Evolutionary conservation across 495 filamentous ascomycete species (phyloP).

Genomic region (Penicillium coffeae): DNA sequence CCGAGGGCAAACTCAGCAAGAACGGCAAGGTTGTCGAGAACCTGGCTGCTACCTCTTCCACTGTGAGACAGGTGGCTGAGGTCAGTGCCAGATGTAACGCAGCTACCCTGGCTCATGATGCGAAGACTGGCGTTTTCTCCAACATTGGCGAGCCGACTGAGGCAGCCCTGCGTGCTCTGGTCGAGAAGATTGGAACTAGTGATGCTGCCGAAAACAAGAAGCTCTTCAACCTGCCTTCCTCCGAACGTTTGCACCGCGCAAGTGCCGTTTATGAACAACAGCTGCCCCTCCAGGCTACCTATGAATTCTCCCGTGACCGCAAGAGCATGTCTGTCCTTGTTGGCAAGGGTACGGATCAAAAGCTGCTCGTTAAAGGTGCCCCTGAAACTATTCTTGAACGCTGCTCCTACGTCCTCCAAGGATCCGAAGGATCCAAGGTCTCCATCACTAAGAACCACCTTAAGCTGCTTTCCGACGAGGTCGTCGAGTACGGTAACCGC

Average conservation of each 20-base stretch:
- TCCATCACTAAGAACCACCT: conserved; percentile 61
- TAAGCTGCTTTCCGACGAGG: conserved; percentile 66
- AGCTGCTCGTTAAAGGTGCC: conserved; percentile 93
- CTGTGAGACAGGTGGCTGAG: conserved; percentile 75
- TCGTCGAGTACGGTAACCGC: conserved; percentile 84
- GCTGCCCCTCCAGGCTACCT: conserved; percentile 73
- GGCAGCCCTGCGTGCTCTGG: conserved; percentile 84
- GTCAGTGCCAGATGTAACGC: conserved; percentile 91
- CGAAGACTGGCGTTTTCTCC: conserved; percentile 65
- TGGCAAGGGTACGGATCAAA: conserved; percentile 60
- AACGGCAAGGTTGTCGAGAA: conserved; percentile 66
- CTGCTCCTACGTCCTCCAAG: conserved; percentile 75
- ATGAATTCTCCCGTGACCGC: conserved; percentile 95
- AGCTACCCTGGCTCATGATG: conserved; percentile 75
- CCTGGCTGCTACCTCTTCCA: conserved; percentile 70
- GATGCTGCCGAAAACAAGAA: conserved; percentile 54
- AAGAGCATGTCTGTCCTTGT: conserved; percentile 99
- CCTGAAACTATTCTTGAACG: conserved; percentile 92
- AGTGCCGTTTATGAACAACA: conserved; percentile 82
- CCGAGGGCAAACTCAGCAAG: conserved; percentile 66
- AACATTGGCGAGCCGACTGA: conserved; percentile 96
- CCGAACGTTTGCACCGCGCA: conserved; percentile 66
- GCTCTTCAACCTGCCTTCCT: conserved; percentile 41
- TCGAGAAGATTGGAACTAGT: conserved; percentile 87
- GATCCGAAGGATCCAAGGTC: conserved; percentile 69